Conservation (phyloP, 306 rosid genomes). For the Corylus avellana region DNA sequence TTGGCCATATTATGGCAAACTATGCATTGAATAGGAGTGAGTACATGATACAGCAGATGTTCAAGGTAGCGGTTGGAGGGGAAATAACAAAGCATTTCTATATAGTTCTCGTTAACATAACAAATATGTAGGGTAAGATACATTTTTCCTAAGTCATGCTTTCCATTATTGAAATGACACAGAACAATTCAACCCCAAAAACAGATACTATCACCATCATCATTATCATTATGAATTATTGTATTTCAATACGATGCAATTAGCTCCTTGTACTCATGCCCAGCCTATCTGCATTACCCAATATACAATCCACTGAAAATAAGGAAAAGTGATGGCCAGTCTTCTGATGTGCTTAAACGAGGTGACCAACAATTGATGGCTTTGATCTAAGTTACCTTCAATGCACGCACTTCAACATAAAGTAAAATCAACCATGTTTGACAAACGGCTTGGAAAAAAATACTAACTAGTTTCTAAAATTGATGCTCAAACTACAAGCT, state of each 20-base stretch:
- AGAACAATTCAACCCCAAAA: not conserved
- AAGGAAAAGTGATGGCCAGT: not conserved
- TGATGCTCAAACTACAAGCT: not conserved
- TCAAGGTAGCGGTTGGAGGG: not conserved
- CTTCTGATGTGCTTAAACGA: not conserved
- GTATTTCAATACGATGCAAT: not conserved
- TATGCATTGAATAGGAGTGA: not conserved
- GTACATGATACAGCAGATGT: not conserved
- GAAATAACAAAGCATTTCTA: not conserved
- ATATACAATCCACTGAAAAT: slow-evolving; percentile 9
- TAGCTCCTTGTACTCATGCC: slow-evolving; percentile 1
- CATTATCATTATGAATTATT: not conserved
- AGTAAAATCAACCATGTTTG: not conserved
- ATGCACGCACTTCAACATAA: not conserved
- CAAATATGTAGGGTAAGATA: not conserved
- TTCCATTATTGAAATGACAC: not conserved
- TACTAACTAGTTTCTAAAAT: not conserved
- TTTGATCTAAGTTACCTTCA: not conserved
- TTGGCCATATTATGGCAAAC: not conserved
- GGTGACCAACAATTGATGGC: not conserved
- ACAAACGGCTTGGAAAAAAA: not conserved
- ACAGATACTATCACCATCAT: not conserved
- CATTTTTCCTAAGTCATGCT: not conserved
- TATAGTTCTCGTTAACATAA: not conserved
- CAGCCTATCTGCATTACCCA: not conserved